Evolutionary conservation across 306 rosid species (phyloP).

Genomic region (Gillenia trifoliata): DNA sequence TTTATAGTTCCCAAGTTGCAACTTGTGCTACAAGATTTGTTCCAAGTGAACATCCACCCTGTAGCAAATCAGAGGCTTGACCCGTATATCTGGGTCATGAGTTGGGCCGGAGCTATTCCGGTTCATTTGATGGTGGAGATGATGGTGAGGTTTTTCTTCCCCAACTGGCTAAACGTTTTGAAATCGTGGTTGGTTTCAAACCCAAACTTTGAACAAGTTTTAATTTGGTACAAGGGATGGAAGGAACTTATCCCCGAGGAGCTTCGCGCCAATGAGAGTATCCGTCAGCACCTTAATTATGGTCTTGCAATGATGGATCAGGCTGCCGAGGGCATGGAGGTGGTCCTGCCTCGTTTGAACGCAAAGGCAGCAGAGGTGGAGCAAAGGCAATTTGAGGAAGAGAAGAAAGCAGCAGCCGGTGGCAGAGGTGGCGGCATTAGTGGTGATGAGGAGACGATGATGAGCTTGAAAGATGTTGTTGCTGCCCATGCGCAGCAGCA

Average conservation of each 20-base stretch:
- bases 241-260: slow-evolving; percentile 75
- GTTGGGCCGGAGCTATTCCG: slow-evolving; percentile 80
- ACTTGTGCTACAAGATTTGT: slow-evolving; percentile 78
- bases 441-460: too few relatives aligned
- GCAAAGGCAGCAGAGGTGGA: too few relatives aligned
- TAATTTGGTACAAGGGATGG: slow-evolving; percentile 85
- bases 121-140: slow-evolving; percentile 86
- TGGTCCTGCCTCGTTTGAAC: slow-evolving; percentile 72
- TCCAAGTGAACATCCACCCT: slow-evolving; percentile 84
- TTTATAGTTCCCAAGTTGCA: slow-evolving; percentile 87
- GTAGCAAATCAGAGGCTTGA: slow-evolving; percentile 77
- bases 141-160: slow-evolving; percentile 71
- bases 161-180: slow-evolving; percentile 82
- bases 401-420: slow-evolving; percentile 62
- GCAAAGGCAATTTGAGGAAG: slow-evolving; percentile 89
- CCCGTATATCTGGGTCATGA: slow-evolving; percentile 78
- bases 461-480: slow-evolving; percentile 75
- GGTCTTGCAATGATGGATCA: slow-evolving; percentile 90
- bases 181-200: slow-evolving; percentile 73
- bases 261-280: slow-evolving; percentile 72
- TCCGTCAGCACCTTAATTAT: slow-evolving; percentile 60
- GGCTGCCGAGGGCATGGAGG: slow-evolving; percentile 83
- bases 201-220: slow-evolving; percentile 84
- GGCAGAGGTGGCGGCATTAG: too few relatives aligned
- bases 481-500: slow-evolving; percentile 81